A percentile compares a stretch with the other conserved stretches of the same genome.
Conservation (phyloP, 345 rosid species). For the Lepidium didymum region DNA sequence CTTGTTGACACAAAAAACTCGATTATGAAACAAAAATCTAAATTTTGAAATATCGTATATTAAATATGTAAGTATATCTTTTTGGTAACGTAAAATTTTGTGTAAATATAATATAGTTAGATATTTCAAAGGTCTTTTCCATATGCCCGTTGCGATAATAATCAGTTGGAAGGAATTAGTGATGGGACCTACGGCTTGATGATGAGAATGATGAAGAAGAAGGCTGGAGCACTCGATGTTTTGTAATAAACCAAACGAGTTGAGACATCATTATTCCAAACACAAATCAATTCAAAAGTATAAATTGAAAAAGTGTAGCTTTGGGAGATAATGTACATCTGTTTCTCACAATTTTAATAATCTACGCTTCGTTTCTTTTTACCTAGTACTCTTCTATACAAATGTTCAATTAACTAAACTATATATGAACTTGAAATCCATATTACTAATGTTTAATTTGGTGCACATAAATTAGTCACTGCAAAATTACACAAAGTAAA, state of each 20-base stretch:
- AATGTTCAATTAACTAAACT: background rate
- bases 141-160: background rate
- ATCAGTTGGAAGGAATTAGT: slow-evolving; percentile 10
- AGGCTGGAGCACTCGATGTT: background rate
- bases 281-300: background rate
- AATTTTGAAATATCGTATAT: no score
- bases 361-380: background rate
- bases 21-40: no score
- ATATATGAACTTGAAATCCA: no score
- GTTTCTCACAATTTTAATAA: background rate
- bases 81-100: no score
- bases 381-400: background rate
- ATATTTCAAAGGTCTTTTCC: no score
- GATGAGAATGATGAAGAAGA: slow-evolving; percentile 2
- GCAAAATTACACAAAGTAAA: no score
- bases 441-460: no score
- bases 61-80: no score
- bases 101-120: no score
- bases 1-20: no score
- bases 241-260: slow-evolving; percentile 3
- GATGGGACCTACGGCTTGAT: slow-evolving; percentile 18
- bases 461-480: no score
- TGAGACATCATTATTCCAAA: slow-evolving; percentile 1
- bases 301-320: background rate
- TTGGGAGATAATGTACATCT: background rate